Conservation (phyloP, 768 basidiomycete genomes). For the Lactarius indigo region DNA sequence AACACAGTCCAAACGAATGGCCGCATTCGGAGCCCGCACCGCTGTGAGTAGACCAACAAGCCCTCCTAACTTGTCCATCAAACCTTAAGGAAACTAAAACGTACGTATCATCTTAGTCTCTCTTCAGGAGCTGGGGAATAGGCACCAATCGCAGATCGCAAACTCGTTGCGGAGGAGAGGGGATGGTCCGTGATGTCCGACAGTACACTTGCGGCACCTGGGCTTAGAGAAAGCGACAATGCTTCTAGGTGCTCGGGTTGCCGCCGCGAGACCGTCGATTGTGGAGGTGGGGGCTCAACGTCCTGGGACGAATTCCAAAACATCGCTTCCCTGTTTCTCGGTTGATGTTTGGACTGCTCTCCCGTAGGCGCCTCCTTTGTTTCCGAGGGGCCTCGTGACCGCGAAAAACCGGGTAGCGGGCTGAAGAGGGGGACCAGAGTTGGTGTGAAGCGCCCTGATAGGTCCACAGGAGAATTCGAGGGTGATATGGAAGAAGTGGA, state of each 20-base stretch:
- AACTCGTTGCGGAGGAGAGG: background rate
- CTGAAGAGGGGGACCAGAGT: background rate
- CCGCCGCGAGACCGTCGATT: background rate
- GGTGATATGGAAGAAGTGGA: constrained; percentile 12
- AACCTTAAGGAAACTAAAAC: background rate
- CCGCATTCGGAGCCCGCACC: background rate
- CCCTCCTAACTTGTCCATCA: background rate
- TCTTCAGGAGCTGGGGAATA: background rate
- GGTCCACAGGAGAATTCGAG: background rate
- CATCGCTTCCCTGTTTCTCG: background rate
- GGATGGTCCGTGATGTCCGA: background rate
- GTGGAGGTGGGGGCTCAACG: background rate
- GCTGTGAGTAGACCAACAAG: background rate
- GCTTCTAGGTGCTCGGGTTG: background rate
- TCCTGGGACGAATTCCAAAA: background rate
- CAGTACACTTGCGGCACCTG: background rate
- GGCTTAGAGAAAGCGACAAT: background rate
- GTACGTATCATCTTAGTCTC: background rate
- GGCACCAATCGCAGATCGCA: background rate
- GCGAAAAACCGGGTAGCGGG: background rate
- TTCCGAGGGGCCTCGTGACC: background rate
- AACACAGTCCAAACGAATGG: background rate
- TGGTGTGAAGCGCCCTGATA: background rate
- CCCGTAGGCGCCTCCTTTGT: background rate
- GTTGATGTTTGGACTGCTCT: background rate